A percentile compares a stretch with the other conserved stretches of the same genome.
These are phyloP conservation scores for Dunaliella sp. DNA, from an alignment of 139 green algal genomes.

Conservation along the genomic window DNA sequence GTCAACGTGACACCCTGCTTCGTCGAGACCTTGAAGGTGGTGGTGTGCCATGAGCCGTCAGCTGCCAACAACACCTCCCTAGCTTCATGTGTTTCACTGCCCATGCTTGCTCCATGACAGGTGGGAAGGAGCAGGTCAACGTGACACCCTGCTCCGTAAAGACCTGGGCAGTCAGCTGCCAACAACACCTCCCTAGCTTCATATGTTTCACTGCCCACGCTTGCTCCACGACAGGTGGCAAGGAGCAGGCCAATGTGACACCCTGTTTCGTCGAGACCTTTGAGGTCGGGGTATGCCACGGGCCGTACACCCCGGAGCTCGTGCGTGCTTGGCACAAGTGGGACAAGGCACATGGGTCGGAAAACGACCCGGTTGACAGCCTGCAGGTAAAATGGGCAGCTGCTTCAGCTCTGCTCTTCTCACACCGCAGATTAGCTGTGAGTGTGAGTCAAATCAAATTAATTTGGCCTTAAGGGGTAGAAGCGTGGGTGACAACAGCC, in stretches of 20 bases:
- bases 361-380: conserved; percentile 68
- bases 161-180: conserved; percentile 26
- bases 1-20: conserved; percentile 68
- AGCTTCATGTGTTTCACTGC: background rate
- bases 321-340: conserved; percentile 57
- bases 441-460: too few species aligned
- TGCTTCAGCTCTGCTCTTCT: too few species aligned
- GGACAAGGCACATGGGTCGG: conserved; percentile 46
- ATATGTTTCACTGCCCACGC: background rate
- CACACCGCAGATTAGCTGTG: too few species aligned
- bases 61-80: background rate
- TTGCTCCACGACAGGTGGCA: background rate
- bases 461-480: too few species aligned
- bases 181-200: background rate
- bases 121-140: conserved; percentile 33
- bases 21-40: conserved; percentile 61
- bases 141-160: conserved; percentile 70
- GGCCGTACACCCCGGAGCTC: conserved; percentile 45
- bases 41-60: conserved; percentile 35
- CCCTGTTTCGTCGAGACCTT: conserved; percentile 68
- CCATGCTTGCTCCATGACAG: background rate
- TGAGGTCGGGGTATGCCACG: conserved; percentile 53
- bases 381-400: too few species aligned
- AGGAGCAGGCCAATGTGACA: conserved; percentile 49
- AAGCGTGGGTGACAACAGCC: too few species aligned